Evolutionary conservation across 2,329 filamentous ascomycete species (phyloP), one percentile per base, ranked within the genome.

Genomic region (Colletotrichum sp.): DNA sequence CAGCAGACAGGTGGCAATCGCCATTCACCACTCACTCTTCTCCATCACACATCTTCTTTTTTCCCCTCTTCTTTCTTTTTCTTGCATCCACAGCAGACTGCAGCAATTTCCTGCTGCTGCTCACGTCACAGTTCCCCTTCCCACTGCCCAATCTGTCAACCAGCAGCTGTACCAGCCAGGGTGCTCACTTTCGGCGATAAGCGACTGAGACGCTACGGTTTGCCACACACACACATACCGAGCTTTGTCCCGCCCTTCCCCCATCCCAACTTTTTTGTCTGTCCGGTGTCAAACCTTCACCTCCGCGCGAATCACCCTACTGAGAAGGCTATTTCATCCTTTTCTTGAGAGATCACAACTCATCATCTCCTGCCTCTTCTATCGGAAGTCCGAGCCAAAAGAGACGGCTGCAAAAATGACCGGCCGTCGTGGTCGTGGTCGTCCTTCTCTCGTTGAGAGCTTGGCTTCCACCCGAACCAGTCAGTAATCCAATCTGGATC

Each of bases 191-290:
- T 66, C 67, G 55, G 71, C 55, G 67, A 73, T 73, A 73, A 73
- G 71, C 71, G 31, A 21, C 43, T 27, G 67, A 70, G 61, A 66
- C 67, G 43, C 43, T 51, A 9, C 43, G 33, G 61, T 73, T 73
- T 59, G 67, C 71, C 71, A 73, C 71, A 33, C 43, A 33, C 43
- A 55, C 70, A 72, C 57, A 62, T 61, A 34, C 67, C 71, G 33
- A 73, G 55, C 71, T 73, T 73, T 73, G 67, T 73, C 68, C 71
- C 38, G 54, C 31, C 55, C 71, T 70, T 70, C 55, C 67, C 71
- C 55, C 71, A 73, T 70, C 67, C 67, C 71, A 73, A 33, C 71
- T 73, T 55, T 43, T 34, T 51, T 29, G 16, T 70, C 54, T 51
- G 55, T 55, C 15, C 36, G 33, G 29, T 43, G 65, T n/a, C 67